Base-by-base conservation (phyloP, 2,329 filamentous ascomycete species). In the Talaromyces sp. region DNA sequence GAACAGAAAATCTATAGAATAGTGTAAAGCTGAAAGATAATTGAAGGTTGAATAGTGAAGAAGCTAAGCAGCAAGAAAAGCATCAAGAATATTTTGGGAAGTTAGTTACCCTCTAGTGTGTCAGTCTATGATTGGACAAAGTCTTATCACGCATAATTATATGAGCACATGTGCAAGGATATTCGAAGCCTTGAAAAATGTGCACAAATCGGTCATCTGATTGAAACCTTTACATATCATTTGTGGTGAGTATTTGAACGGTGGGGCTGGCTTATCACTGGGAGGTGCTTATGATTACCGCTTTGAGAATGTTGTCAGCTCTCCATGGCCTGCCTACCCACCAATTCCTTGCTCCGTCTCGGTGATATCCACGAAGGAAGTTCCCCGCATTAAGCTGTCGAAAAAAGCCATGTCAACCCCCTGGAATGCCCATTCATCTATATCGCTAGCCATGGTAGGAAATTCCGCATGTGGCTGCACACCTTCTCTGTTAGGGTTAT, bases 391-490 rank as follows among this genome's bases (percentile, higher is more conserved):
- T 3, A 71, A 45, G 63, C 64, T 70, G 52, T 69, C 68, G 47
- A 71, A 70, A 39, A 70, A 70, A 8, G 67, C 68, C 65, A 67
- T 62, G 33, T 71, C 70, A 3, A 69, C 63, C n/a, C 70, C 70
- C 35, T 70, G 67, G 39, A 71, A 68, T 22, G 66, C 60, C 69
- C 69, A 70, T 35, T 71, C 70, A 57, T 70, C 63, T 22, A 66
- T 37, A 43, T 47, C 59, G 7, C 63, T 61, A 3, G 66, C 3
- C 3, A 35, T 13, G 31, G 31, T 19, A 13, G 50, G 31, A 35
- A 35, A 17, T 33, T 37, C 27, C 50, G 31, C 4, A 19, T 35
- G 25, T 19, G 31, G 50, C 19, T 54, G 50, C 17, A 19, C 35
- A 35, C 35, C 50, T 10, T 54, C 50, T 54, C 19, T 22, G 15